Evolutionary conservation across 2,329 filamentous ascomycete genomes (phyloP).

Genomic region (Beauveria bassiana): DNA sequence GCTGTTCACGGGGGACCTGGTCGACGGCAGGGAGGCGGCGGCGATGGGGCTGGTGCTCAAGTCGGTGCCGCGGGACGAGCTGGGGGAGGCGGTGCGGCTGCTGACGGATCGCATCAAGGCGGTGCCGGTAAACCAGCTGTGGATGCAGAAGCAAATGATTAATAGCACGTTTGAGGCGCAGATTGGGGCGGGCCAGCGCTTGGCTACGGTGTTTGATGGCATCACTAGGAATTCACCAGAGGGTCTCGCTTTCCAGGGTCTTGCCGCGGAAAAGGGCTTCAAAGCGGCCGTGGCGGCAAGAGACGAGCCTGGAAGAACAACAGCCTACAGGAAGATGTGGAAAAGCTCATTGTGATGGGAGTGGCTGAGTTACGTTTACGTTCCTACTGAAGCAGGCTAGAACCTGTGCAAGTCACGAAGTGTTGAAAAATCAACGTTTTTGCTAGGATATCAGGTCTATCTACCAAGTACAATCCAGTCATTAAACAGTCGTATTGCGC

Average conservation of each 20-base stretch:
- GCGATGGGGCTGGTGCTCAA: constrained; percentile 13
- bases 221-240: constrained; percentile 15
- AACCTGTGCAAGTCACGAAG: neutral
- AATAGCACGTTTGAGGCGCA: constrained; percentile 11
- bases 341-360: constrained; percentile 2
- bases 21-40: constrained; percentile 13
- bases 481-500: neutral
- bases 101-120: constrained; percentile 12
- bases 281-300: constrained; percentile 11
- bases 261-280: constrained; percentile 8
- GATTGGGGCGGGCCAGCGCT: constrained; percentile 10
- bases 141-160: constrained; percentile 8
- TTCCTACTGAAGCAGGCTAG: neutral
- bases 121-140: too few relatives aligned
- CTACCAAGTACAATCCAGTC: neutral
- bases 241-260: constrained; percentile 11
- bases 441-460: neutral
- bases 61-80: constrained; percentile 12
- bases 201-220: constrained; percentile 14
- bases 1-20: constrained; percentile 13
- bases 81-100: constrained; percentile 10
- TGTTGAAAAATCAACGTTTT: neutral
- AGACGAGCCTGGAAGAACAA: constrained; percentile 9
- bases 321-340: constrained; percentile 8
- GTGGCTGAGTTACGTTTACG: neutral